phyloP scores from a whole-genome alignment of 2,329 filamentous ascomycete species.

The Sclerotinia spermophila region DNA sequence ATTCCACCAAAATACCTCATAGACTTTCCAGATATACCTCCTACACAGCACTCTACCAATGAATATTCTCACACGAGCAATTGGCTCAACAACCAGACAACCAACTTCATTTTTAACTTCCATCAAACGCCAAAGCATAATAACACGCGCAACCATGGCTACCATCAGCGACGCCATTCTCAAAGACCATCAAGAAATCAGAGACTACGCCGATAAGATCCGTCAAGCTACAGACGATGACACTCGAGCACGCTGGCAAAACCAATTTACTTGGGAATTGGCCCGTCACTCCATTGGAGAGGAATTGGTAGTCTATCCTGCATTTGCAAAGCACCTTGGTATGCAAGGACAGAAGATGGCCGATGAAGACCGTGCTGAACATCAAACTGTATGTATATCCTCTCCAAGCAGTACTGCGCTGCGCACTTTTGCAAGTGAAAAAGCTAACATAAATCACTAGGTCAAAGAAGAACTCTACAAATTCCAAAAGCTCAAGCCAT shows the following conservation, averaged over 20 bases:
- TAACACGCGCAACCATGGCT: conserved; percentile 8
- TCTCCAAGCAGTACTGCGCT: too few relatives aligned
- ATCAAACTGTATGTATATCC: conserved; percentile 36
- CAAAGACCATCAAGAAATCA: conserved; percentile 40
- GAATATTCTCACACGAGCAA: neutral
- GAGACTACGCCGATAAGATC: conserved; percentile 44
- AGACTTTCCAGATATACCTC: neutral
- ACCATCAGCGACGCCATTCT: conserved; percentile 37
- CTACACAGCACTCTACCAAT: neutral
- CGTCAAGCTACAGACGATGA: conserved; percentile 39
- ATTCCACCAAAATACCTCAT: neutral
- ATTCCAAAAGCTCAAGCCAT: conserved; percentile 46
- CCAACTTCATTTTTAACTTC: neutral
- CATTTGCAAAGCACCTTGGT: conserved; percentile 47
- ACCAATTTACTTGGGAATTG: conserved; percentile 49
- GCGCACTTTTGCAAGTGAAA: neutral
- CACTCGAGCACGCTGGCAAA: conserved; percentile 42
- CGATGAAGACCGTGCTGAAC: conserved; percentile 47
- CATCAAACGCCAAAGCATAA: neutral
- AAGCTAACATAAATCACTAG: conserved; percentile 35
- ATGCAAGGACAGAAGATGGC: conserved; percentile 44
- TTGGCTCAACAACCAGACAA: neutral
- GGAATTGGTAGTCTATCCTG: conserved; percentile 52
- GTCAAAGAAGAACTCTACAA: conserved; percentile 49
- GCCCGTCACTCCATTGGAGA: conserved; percentile 48